Evolutionary conservation across 805 yeast genomes (phyloP).

Genomic region (Maudiozyma serrabonitensis): DNA sequence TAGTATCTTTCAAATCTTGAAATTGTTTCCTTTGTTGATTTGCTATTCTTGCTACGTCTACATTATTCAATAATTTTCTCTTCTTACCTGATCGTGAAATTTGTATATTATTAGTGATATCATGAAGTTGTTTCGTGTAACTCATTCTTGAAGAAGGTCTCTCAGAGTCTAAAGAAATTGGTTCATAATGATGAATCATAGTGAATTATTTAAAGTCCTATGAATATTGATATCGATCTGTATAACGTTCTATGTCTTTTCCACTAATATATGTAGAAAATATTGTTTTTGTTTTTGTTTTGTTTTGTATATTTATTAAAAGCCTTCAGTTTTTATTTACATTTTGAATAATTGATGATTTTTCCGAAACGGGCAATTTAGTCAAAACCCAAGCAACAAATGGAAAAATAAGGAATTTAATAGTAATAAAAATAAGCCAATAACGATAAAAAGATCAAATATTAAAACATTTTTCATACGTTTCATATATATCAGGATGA

Average conservation of each 20-base stretch:
- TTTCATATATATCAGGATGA: too few relatives aligned
- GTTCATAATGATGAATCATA: too few relatives aligned
- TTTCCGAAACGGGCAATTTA: background rate
- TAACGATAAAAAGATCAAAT: background rate
- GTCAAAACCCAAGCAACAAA: background rate
- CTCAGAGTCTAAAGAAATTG: background rate
- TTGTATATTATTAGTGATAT: slow-evolving; percentile 4
- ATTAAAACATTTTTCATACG: too few relatives aligned
- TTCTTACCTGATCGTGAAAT: background rate
- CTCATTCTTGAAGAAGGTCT: background rate
- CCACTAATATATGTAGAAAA: background rate
- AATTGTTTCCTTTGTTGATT: slow-evolving; percentile 3
- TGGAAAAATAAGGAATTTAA: background rate
- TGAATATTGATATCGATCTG: too few relatives aligned
- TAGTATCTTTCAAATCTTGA: background rate
- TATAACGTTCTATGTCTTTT: background rate
- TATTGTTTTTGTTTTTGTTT: background rate
- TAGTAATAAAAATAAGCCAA: background rate
- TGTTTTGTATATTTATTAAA: background rate
- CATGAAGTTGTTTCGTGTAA: slow-evolving; percentile 2
- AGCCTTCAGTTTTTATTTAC: background rate
- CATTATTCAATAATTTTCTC: slow-evolving; percentile 2
- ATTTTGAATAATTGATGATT: background rate
- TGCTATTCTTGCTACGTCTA: slow-evolving; percentile 3
- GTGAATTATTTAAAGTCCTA: too few relatives aligned